Evolutionary conservation across 805 yeast genomes (phyloP), one percentile per base, ranked within the genome.

Genomic region (Ogataea methylovora): DNA sequence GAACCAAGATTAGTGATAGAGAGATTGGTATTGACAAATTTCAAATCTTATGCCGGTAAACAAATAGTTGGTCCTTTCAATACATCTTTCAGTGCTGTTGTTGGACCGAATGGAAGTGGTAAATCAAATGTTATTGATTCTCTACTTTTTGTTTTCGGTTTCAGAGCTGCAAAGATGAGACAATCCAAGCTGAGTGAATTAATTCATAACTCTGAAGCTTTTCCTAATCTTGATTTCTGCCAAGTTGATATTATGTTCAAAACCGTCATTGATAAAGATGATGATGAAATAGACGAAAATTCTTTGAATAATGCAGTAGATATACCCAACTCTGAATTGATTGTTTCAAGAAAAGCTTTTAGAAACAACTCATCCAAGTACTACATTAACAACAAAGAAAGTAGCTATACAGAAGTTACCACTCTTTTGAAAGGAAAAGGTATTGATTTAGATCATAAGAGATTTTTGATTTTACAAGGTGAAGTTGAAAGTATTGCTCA

Each of bases 61-160:
- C 97, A 92, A 60, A 74, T 75, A 6, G 84, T 92, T 33, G 99
- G 99, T 0, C 99, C 99, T 0, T 92, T 92, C 58, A 83, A 92
- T 48, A 61, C 88, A 24, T 85, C 94, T 5, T 94, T 92, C 51
- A 84, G 95, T 9, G 97, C 99, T 0, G 94, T 92, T 9, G 97
- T 92, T 11, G 99, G 99, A 0, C 98, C 98, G 5, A 92, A 92
- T 56, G 99, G 99, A 23, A 83, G 97, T 1, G 98, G 98, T 7
- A 92, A 92, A 61, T 84, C 95, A 27, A 92, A 92, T 52, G 83
- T 92, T 77, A 88, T 92, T 83, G 98, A 92, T 55, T 97, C 98
- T 24, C 82, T 92, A 30, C 81, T 96, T 15, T 92, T 92, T 57
- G 98, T 94, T 2, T 92, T 92, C 63, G 99, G 99, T 0, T 92